Evolutionary conservation across 371 early-diverging fungal genomes (phyloP).

Genomic region (Syncephalastrum monosporum): DNA sequence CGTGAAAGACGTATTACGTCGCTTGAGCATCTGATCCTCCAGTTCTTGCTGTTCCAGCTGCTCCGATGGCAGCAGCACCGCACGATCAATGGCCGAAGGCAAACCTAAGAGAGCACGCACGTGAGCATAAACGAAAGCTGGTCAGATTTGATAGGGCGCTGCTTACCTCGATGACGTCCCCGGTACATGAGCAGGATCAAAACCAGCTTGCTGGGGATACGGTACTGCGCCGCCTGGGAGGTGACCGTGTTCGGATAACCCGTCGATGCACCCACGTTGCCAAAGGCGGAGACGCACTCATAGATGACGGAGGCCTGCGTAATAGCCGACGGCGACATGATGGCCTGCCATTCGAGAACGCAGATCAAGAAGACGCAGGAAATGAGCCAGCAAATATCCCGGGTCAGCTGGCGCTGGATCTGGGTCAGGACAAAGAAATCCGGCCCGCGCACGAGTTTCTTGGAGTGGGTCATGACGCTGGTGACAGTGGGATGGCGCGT

Average conservation of each 20-base stretch:
- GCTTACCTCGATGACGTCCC: conserved; percentile 47
- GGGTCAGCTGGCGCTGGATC: conserved; percentile 46
- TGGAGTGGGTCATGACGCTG: conserved; percentile 37
- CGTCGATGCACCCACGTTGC: conserved; percentile 40
- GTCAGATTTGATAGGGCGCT: background rate
- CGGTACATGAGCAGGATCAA: conserved; percentile 46
- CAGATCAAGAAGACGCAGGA: conserved; percentile 34
- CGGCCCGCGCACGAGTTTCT: conserved; percentile 32
- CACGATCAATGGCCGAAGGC: conserved; percentile 49
- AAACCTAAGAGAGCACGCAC: conserved; percentile 22
- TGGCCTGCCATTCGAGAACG: conserved; percentile 28
- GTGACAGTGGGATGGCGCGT: conserved; percentile 34
- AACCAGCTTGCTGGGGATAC: conserved; percentile 38
- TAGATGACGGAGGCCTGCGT: conserved; percentile 41
- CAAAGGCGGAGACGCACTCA: conserved; percentile 52
- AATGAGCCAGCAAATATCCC: conserved; percentile 50
- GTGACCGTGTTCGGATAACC: conserved; percentile 38
- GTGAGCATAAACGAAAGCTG: background rate
- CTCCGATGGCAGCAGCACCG: conserved; percentile 45
- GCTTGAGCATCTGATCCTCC: conserved; percentile 15
- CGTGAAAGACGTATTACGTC: conserved; percentile 21
- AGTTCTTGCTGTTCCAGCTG: conserved; percentile 22
- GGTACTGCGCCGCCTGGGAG: conserved; percentile 41
- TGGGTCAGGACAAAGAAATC: conserved; percentile 50
- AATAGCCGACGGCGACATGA: conserved; percentile 38